phyloP scores from a whole-genome alignment of 2,329 filamentous ascomycete genomes.

The Venturia asperata region DNA sequence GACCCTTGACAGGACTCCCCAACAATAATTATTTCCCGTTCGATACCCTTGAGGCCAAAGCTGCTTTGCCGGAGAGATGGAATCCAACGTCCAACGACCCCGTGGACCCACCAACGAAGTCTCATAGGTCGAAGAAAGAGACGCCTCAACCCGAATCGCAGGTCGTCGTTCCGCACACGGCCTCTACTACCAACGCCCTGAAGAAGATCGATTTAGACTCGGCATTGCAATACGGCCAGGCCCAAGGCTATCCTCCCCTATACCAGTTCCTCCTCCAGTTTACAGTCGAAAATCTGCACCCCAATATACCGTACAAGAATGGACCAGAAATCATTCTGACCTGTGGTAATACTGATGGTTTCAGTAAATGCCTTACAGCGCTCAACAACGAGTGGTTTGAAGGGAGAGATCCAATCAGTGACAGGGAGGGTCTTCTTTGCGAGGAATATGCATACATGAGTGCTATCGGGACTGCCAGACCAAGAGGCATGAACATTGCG shows the following conservation, averaged over 20 bases:
- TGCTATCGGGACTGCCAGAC: constrained; percentile 58
- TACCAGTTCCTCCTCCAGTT: constrained; percentile 74
- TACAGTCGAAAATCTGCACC: constrained; percentile 67
- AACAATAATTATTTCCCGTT: constrained; percentile 79
- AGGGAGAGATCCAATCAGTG: constrained; percentile 56
- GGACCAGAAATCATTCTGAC: constrained; percentile 74
- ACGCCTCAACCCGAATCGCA: constrained; percentile 32
- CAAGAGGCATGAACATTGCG: constrained; percentile 64
- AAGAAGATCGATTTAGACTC: constrained; percentile 72
- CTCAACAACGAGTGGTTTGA: constrained; percentile 70
- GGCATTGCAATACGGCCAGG: constrained; percentile 81
- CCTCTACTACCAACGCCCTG: constrained; percentile 49
- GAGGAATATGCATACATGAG: constrained; percentile 80
- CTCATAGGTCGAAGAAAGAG: constrained; percentile 2
- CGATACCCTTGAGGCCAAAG: constrained; percentile 79
- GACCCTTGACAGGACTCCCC: constrained; percentile 56
- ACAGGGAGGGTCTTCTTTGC: constrained; percentile 69
- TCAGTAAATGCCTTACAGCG: constrained; percentile 68
- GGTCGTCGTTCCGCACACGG: constrained; percentile 65
- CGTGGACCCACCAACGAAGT: constrained; percentile 36
- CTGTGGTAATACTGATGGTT: constrained; percentile 78
- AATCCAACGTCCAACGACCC: constrained; percentile 60
- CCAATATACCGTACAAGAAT: constrained; percentile 67
- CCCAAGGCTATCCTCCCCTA: constrained; percentile 72
- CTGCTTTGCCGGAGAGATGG: constrained; percentile 68